Conservation (phyloP, 371 early-diverging fungal species). For the Blakeslea trispora region DNA sequence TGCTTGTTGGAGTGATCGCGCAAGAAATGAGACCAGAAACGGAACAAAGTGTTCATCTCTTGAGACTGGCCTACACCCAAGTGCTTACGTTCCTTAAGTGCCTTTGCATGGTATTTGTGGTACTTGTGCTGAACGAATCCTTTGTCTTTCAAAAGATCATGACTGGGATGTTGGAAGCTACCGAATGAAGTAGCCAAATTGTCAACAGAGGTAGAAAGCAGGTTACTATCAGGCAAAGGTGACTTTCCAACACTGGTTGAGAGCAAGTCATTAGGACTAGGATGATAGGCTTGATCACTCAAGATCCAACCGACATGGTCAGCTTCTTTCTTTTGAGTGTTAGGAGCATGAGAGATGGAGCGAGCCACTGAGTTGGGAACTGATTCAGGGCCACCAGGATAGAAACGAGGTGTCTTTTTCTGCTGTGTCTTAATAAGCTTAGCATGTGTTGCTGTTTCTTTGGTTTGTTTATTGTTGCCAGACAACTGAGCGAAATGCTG, state of each 20-base stretch:
- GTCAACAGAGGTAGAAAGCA: conserved; percentile 50
- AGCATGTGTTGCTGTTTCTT: conserved; percentile 2
- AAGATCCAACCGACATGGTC: conserved; percentile 93
- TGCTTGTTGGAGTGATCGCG: conserved; percentile 92
- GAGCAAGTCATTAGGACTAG: conserved; percentile 41
- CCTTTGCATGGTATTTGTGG: conserved; percentile 91
- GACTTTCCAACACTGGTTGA: conserved; percentile 45
- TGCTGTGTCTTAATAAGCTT: conserved; percentile 25
- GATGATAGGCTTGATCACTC: conserved; percentile 50
- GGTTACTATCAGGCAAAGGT: conserved; percentile 26
- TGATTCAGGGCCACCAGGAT: conserved; percentile 58
- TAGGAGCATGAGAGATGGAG: not conserved
- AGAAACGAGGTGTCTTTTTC: conserved; percentile 63
- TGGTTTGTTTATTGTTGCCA: conserved; percentile 12
- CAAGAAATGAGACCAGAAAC: conserved; percentile 98
- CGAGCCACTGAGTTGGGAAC: conserved; percentile 42
- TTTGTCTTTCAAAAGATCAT: conserved; percentile 91
- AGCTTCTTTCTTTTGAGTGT: conserved; percentile 62
- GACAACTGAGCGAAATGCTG: conserved; percentile 64
- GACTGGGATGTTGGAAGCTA: conserved; percentile 91
- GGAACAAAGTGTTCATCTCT: conserved; percentile 97
- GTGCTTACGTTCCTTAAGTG: conserved; percentile 91
- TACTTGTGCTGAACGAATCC: conserved; percentile 97
- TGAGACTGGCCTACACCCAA: conserved; percentile 92
- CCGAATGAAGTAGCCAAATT: conserved; percentile 74